Percentiles rank a stretch among this genome's conserved stretches.
phyloP scores from a whole-genome alignment of 108 stramenopile species.

The Nannochloropsis oceanica region DNA sequence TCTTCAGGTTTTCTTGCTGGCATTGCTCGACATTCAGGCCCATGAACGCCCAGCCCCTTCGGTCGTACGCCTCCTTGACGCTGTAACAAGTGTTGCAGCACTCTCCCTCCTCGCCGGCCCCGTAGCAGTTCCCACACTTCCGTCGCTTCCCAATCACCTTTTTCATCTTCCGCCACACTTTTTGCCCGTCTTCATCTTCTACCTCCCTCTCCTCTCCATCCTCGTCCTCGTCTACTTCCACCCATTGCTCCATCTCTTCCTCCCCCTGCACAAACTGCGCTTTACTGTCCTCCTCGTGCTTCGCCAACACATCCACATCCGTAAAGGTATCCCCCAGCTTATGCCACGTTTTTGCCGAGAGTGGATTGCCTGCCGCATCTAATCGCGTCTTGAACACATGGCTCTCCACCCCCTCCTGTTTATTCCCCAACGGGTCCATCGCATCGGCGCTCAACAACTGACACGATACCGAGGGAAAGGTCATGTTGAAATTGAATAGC shows the following conservation, averaged over 20 bases:
- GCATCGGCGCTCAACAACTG: slow-evolving; percentile 64
- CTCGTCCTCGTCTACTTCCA: neutral
- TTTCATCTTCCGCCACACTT: neutral
- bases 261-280: slow-evolving; percentile 10
- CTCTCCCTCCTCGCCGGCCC: slow-evolving; percentile 71
- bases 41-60: slow-evolving; percentile 69
- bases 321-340: slow-evolving; percentile 61
- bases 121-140: slow-evolving; percentile 84
- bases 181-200: neutral
- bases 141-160: slow-evolving; percentile 35
- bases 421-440: slow-evolving; percentile 51
- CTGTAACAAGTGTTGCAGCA: slow-evolving; percentile 94
- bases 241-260: slow-evolving; percentile 8
- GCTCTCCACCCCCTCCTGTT: neutral
- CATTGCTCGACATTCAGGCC: slow-evolving; percentile 49
- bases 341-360: slow-evolving; percentile 44
- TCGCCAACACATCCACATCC: neutral
- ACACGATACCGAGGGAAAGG: slow-evolving; percentile 63
- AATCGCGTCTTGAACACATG: slow-evolving; percentile 5
- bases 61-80: slow-evolving; percentile 69
- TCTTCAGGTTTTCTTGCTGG: slow-evolving; percentile 5
- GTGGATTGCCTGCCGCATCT: neutral
- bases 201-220: slow-evolving; percentile 7
- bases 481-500: slow-evolving; percentile 60
- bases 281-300: neutral